Evolutionary conservation across 306 rosid genomes (phyloP).

Genomic region (Hippophae rhamnoides): DNA sequence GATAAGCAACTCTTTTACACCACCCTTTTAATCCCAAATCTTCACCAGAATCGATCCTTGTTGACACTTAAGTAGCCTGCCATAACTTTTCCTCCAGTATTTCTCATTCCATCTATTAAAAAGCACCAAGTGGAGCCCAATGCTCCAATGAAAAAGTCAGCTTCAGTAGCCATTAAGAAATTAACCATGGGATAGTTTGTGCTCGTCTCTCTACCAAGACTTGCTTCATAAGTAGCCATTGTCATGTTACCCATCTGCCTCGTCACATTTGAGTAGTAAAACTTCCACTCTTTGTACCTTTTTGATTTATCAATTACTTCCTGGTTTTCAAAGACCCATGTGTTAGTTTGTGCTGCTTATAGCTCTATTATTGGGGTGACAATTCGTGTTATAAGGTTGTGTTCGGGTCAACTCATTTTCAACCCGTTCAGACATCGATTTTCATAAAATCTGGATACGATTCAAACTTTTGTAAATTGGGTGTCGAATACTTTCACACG

Average conservation of each 20-base stretch:
- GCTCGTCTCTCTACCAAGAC: constrained; percentile 73
- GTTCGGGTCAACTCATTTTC: no score
- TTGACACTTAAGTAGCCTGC: constrained; percentile 90
- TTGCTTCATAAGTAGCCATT: constrained; percentile 66
- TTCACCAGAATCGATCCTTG: constrained; percentile 85
- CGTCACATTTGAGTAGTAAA: constrained; percentile 52
- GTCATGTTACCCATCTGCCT: constrained; percentile 52
- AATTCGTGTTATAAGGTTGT: no score
- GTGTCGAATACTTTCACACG: no score
- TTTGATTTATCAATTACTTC: constrained; percentile 57
- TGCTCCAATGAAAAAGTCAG: constrained; percentile 80
- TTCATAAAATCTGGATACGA: no score
- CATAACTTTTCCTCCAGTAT: constrained; percentile 90
- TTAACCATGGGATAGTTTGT: constrained; percentile 81
- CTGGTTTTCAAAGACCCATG: constrained; percentile 24
- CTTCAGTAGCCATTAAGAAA: constrained; percentile 86
- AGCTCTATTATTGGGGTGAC: no score
- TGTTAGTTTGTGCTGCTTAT: no score
- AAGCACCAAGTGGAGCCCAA: constrained; percentile 93
- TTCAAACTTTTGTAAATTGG: no score
- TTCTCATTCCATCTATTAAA: constrained; percentile 94
- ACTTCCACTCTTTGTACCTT: constrained; percentile 47
- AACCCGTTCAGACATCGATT: no score
- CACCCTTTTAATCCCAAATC: neutral
- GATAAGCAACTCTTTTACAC: neutral